Conservation (phyloP, 148 eudicot genomes). For the Mesembryanthemum crystallinum region DNA sequence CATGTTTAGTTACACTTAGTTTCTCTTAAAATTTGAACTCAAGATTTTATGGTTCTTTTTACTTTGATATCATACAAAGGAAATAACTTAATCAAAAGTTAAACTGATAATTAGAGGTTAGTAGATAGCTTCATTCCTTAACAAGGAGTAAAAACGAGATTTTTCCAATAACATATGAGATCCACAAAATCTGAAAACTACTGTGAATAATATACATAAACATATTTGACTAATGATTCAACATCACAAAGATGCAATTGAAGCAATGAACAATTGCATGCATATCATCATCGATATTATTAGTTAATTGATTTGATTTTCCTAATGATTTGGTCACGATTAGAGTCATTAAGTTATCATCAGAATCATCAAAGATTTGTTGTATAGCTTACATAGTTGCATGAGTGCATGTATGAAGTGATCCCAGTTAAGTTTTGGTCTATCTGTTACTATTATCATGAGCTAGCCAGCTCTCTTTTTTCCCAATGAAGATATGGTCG, state of each 20-base stretch:
- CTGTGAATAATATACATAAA: too few species aligned
- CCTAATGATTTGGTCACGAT: constrained; percentile 7
- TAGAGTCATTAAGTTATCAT: background rate
- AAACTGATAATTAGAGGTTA: too few species aligned
- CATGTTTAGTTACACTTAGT: too few species aligned
- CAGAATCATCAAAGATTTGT: constrained; percentile 9
- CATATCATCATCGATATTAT: constrained; percentile 13
- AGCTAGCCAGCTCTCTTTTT: background rate
- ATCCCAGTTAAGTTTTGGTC: background rate
- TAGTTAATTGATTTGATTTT: background rate
- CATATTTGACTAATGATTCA: background rate
- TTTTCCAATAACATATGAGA: too few species aligned
- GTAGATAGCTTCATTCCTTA: too few species aligned
- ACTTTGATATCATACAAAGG: too few species aligned
- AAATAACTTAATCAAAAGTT: too few species aligned
- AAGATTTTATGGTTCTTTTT: too few species aligned
- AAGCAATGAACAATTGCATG: background rate
- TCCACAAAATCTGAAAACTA: too few species aligned
- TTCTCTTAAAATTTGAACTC: too few species aligned
- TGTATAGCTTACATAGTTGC: background rate
- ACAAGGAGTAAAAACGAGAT: too few species aligned
- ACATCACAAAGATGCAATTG: background rate
- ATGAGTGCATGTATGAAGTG: background rate
- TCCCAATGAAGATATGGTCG: background rate
- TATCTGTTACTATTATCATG: background rate